Conservation (phyloP, 192 early-diverging fungal genomes). For the Entomortierella chlamydospora region DNA sequence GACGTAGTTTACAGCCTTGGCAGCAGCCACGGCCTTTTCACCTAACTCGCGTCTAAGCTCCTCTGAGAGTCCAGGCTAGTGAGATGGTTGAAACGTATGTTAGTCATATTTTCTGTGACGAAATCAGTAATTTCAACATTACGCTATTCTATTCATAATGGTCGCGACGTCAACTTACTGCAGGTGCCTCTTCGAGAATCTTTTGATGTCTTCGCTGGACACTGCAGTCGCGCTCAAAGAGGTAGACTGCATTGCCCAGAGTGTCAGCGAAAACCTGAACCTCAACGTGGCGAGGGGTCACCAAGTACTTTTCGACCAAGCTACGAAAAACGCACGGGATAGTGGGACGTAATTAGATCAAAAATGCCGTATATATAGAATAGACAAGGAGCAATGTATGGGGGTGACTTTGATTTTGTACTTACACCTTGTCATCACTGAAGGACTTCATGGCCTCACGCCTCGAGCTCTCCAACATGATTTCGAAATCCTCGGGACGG, state of each 20-base stretch:
- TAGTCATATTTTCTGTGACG: neutral
- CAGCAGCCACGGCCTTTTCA: conserved; percentile 91
- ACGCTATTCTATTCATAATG: too few relatives aligned
- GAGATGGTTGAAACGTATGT: neutral
- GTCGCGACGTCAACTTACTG: conserved; percentile 44
- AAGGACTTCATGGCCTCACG: conserved; percentile 93
- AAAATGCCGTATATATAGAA: neutral
- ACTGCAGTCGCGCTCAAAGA: conserved; percentile 97
- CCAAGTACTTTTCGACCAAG: conserved; percentile 93
- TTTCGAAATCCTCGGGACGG: conserved; percentile 77
- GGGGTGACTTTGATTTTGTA: neutral
- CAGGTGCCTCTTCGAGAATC: conserved; percentile 96
- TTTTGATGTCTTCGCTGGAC: conserved; percentile 97
- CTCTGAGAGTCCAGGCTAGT: conserved; percentile 73
- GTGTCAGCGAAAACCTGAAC: conserved; percentile 96
- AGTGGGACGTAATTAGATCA: neutral
- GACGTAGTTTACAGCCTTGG: conserved; percentile 92
- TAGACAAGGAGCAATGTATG: neutral
- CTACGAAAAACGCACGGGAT: conserved; percentile 3
- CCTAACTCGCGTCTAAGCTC: conserved; percentile 81
- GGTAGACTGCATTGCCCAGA: conserved; percentile 87
- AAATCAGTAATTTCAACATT: too few relatives aligned
- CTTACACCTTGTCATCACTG: conserved; percentile 85
- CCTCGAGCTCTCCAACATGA: conserved; percentile 85
- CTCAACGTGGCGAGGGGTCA: conserved; percentile 91